Conservation (phyloP, 2,329 filamentous ascomycete species). For the Exophiala dermatitidis region DNA sequence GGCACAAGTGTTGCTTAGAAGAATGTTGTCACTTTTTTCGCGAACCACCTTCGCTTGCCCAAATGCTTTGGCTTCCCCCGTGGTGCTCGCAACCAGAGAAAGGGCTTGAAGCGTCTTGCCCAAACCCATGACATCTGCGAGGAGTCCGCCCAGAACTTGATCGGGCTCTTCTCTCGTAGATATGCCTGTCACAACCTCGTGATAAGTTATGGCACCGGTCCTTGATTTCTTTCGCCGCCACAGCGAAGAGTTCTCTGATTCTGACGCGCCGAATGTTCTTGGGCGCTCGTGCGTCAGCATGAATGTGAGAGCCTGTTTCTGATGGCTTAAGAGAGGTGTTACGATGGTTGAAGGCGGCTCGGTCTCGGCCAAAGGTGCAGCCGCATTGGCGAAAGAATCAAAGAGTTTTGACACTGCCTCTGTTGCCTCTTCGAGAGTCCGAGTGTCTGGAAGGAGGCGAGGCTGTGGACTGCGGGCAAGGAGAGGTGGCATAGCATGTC, state of each 20-base stretch:
- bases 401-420: slow-evolving; percentile 82
- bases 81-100: slow-evolving; percentile 63
- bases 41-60: slow-evolving; percentile 35
- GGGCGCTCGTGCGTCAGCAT: slow-evolving; percentile 71
- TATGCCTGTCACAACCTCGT: slow-evolving; percentile 78
- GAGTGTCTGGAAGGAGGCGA: slow-evolving; percentile 37
- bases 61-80: slow-evolving; percentile 58
- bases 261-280: slow-evolving; percentile 50
- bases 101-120: slow-evolving; percentile 82
- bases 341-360: slow-evolving; percentile 54
- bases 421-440: slow-evolving; percentile 79
- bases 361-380: slow-evolving; percentile 66
- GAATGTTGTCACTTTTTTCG: slow-evolving; percentile 30
- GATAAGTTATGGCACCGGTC: slow-evolving; percentile 57
- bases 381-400: slow-evolving; percentile 64
- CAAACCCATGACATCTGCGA: slow-evolving; percentile 85
- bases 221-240: slow-evolving; percentile 60
- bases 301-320: slow-evolving; percentile 84
- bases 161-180: slow-evolving; percentile 53
- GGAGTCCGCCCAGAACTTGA: slow-evolving; percentile 63
- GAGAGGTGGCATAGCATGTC: slow-evolving; percentile 39
- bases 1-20: slow-evolving; percentile 64
- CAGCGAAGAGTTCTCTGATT: slow-evolving; percentile 61
- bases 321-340: slow-evolving; percentile 69
- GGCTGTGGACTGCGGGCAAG: slow-evolving; percentile 20